Evolutionary conservation across 768 basidiomycete genomes (phyloP), one percentile per base, ranked within the genome.

Genomic region (Leccinum boreale): DNA sequence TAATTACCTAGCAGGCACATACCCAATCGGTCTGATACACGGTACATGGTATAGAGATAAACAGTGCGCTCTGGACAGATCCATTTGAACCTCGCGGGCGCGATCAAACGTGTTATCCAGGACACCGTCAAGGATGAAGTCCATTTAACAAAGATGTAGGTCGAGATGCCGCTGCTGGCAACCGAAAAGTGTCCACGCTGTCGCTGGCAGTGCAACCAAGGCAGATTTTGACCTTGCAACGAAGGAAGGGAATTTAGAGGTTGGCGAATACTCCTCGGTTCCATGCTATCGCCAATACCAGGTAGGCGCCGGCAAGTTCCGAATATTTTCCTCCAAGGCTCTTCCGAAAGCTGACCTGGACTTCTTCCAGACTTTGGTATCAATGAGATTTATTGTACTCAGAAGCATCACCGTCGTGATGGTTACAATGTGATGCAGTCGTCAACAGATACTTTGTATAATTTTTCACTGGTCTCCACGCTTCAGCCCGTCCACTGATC

Each of bases 341-440:
- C 47, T 57, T 62, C 57, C 52, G 47, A 56, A 58, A 56, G 55
- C 46, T 52, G 58, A 55, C 62, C 31, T 52, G 47, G 36, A 31
- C 69, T 69, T 69, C 68, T 53, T 58, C 50, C 23, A 66, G 64
- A 53, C 60, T 64, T 69, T 67, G 48, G 56, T 35, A 60, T 64
- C 66, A 60, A 46, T 10, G 35, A 65, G 59, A 70, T 69, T 64
- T 55, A 68, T 70, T 64, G 52, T 58, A 19, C 56, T 58, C 11
- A 31, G 69, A 69, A 70, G 68, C 60, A 55, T 59, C 14, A 24
- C 46, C 44, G 69, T 69, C 45, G 67, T 44, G 64, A 66, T 69
- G 67, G 69, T 69, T 69, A 70, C 69, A 44, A 19, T 50, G 46
- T 58, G 67, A 64, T 57, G 60, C 51, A 15, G 47, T 53, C 24